Percentiles rank a stretch among this genome's conserved stretches.
phyloP scores from a whole-genome alignment of 2,329 filamentous ascomycete genomes.

The Pseudogymnoascus sp. region DNA sequence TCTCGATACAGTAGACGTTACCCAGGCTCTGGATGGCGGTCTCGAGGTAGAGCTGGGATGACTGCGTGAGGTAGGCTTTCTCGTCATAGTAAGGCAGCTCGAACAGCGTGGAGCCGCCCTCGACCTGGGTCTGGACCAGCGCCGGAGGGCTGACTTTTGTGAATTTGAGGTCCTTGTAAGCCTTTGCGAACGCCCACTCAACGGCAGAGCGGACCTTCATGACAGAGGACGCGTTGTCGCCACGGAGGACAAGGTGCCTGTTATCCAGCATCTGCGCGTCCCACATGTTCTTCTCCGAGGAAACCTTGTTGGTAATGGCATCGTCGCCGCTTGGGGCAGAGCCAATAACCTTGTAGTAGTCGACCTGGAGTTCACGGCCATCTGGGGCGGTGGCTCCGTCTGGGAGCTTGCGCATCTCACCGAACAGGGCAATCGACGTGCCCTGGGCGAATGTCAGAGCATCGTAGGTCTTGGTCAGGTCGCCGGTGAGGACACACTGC shows the following conservation, averaged over 20 bases:
- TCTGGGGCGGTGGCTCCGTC: conserved; percentile 61
- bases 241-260: conserved; percentile 63
- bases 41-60: conserved; percentile 94
- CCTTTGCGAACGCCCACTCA: conserved; percentile 59
- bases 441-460: conserved; percentile 64
- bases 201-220: conserved; percentile 66
- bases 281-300: conserved; percentile 56
- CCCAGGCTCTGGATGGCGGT: conserved; percentile 85
- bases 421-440: conserved; percentile 61
- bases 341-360: conserved; percentile 63
- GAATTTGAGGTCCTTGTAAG: conserved; percentile 56
- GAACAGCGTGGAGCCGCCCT: conserved; percentile 89
- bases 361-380: conserved; percentile 63
- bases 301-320: conserved; percentile 66
- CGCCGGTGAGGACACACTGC: conserved; percentile 73
- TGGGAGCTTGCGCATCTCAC: conserved; percentile 62
- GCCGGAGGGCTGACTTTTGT: conserved; percentile 68
- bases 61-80: conserved; percentile 89
- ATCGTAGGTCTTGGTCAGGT: conserved; percentile 71
- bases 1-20: conserved; percentile 96
- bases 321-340: conserved; percentile 66
- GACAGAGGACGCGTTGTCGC: conserved; percentile 59
- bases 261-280: conserved; percentile 48
- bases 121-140: conserved; percentile 70
- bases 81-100: conserved; percentile 84